Conservation (phyloP, 345 rosid species). For the Aethionema arabicum region DNA sequence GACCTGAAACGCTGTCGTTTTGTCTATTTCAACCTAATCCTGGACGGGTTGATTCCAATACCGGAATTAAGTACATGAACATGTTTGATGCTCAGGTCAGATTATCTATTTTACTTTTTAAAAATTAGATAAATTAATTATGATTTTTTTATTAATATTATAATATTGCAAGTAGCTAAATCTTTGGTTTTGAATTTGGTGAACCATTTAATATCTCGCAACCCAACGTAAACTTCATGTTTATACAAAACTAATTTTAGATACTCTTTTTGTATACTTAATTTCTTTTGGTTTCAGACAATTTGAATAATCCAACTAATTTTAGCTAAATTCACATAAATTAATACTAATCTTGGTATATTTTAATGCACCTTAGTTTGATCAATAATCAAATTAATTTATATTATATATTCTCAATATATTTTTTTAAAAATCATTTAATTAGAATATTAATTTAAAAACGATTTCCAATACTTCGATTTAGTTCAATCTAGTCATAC, state of each 20-base stretch:
- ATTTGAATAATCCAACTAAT: too few relatives aligned
- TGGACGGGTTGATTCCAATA: slow-evolving; percentile 77
- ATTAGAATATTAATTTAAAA: too few relatives aligned
- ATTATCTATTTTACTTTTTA: slow-evolving; percentile 32
- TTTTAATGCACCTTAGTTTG: too few relatives aligned
- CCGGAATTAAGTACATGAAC: slow-evolving; percentile 79
- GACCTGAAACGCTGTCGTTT: slow-evolving; percentile 79
- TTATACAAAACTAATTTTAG: slow-evolving; percentile 3
- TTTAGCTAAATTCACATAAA: too few relatives aligned
- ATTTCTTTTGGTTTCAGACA: too few relatives aligned
- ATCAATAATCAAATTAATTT: too few relatives aligned
- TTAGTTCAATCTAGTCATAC: too few relatives aligned
- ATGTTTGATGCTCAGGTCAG: slow-evolving; percentile 99
- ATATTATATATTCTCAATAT: too few relatives aligned
- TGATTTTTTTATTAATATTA: background rate
- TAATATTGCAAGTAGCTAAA: background rate
- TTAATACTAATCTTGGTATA: too few relatives aligned
- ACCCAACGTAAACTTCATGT: slow-evolving; percentile 8
- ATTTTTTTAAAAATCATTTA: too few relatives aligned
- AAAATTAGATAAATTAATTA: background rate
- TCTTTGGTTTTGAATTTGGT: slow-evolving; percentile 24
- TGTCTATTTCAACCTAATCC: slow-evolving; percentile 87
- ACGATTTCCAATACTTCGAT: too few relatives aligned
- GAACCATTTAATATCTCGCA: background rate
- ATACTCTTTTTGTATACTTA: background rate